Conservation (phyloP, 2,329 filamentous ascomycete species). For the Metarhizium humberi region DNA sequence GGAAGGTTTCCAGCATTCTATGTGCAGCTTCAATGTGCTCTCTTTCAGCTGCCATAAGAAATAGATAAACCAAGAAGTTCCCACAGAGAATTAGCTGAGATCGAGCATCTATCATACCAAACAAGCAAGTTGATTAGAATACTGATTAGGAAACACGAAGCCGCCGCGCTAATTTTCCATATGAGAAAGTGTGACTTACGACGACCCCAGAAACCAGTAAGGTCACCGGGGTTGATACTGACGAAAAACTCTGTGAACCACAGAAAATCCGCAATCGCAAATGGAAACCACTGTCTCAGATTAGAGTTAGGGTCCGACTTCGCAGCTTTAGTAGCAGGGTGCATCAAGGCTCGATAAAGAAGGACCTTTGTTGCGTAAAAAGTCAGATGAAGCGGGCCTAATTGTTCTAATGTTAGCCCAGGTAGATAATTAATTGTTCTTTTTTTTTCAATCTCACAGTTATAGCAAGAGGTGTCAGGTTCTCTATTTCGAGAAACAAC, state of each 20-base stretch:
- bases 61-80: conserved; percentile 39
- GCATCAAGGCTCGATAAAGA: conserved; percentile 34
- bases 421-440: neutral
- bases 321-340: conserved; percentile 31
- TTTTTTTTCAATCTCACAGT: conserved; percentile 11
- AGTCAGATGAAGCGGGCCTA: conserved; percentile 30
- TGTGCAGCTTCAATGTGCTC: conserved; percentile 25
- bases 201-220: conserved; percentile 34
- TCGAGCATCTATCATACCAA: conserved; percentile 17
- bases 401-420: neutral
- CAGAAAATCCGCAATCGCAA: conserved; percentile 25
- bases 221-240: conserved; percentile 22
- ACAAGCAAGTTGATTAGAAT: neutral
- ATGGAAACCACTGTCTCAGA: conserved; percentile 24
- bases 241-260: conserved; percentile 29
- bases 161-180: neutral
- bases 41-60: conserved; percentile 30
- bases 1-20: conserved; percentile 26
- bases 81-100: conserved; percentile 37
- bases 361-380: conserved; percentile 33
- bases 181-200: conserved; percentile 21
- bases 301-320: conserved; percentile 26
- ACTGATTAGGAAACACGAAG: neutral
- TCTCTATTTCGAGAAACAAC: conserved; percentile 13
- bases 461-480: conserved; percentile 10